Base-by-base conservation (phyloP, 176 grass and related monocot species). In the Ampelocalamus luodianensis region DNA sequence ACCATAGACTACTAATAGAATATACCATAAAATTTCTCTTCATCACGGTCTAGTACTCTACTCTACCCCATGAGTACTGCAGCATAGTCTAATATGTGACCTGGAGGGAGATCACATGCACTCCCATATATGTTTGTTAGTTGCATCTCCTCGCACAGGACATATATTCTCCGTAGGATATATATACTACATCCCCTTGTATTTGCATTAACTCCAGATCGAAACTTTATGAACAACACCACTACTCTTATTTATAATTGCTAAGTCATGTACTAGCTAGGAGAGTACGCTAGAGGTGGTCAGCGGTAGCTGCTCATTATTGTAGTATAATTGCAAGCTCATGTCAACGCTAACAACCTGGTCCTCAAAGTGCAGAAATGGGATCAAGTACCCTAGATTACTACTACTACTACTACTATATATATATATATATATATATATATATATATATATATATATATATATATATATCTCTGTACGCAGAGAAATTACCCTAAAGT, bases 101-200 rank as follows among this genome's bases (percentile, higher is more conserved):
- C 71, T 68, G 74, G 38, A 59, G 12, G 44, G 22, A 39, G 22
- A 32, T 59, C 83, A 69, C 73, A 76, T 84, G 82, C 60, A 65
- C 11, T 2, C 11, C 8, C 9, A 75, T 32, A 20, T 36, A 10
- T 76, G 18, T 43, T 8, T 26, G 53, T 42, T 16, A 42, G 34
- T 44, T 77, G 37, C 34, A 43, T 26, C 53, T 77, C 18, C 36
- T 75, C 49, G 4, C 53, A 14, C 37, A 40, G 11, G 51, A 36
- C 18, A 58, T 78, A 27, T 22, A 44, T 71, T n/a, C 42, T 8
- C 9, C 14, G 14, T 65, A 65, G 62, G 62, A 63, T 63, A 13
- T 61, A 53, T 4, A 0, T 54, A 14, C 24, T 36, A 65, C 29
- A 65, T 34, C 63, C 27, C 29, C 27, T 65, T 65, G 62, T 16